Conservation (phyloP, 164 flowering plant genomes). For the Echeveria elegans region DNA sequence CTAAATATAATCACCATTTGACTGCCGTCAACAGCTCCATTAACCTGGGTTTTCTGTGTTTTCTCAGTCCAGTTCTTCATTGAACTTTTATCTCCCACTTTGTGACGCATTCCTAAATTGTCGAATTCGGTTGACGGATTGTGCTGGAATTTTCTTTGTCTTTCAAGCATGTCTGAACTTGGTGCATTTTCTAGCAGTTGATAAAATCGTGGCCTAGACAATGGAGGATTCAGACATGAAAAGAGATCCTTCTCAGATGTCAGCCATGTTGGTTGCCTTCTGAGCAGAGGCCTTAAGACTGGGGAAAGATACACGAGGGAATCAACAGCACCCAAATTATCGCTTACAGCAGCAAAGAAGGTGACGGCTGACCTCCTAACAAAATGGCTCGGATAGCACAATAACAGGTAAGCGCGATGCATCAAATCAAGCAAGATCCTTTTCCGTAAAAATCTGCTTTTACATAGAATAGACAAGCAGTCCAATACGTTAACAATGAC, state of each 20-base stretch:
- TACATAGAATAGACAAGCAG: slow-evolving; percentile 77
- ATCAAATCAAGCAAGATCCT: slow-evolving; percentile 83
- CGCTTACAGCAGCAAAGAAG: slow-evolving; percentile 82
- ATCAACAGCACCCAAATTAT: slow-evolving; percentile 80
- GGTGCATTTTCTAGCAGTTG: slow-evolving; percentile 65
- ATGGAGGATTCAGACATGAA: slow-evolving; percentile 83
- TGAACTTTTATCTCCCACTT: slow-evolving; percentile 32
- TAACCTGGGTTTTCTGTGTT: slow-evolving; percentile 25
- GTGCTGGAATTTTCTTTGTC: slow-evolving; percentile 98
- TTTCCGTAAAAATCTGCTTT: slow-evolving; percentile 65
- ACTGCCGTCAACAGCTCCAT: slow-evolving; percentile 18
- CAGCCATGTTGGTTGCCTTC: slow-evolving; percentile 80
- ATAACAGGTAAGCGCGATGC: slow-evolving; percentile 66
- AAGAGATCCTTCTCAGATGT: slow-evolving; percentile 69
- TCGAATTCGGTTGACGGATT: slow-evolving; percentile 53
- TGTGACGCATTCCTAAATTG: slow-evolving; percentile 20
- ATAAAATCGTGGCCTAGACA: slow-evolving; percentile 58
- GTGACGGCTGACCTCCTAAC: slow-evolving; percentile 77
- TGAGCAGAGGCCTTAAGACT: slow-evolving; percentile 70
- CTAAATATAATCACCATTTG: slow-evolving; percentile 23
- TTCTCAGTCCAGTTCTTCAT: slow-evolving; percentile 45
- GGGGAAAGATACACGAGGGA: slow-evolving; percentile 89
- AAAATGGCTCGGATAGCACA: slow-evolving; percentile 91
- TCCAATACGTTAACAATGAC: slow-evolving; percentile 89
- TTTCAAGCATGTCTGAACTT: slow-evolving; percentile 90